Evolutionary conservation across 148 eudicot species (phyloP), one percentile per base, ranked within the genome.

Genomic region (Agrostemma githago): DNA sequence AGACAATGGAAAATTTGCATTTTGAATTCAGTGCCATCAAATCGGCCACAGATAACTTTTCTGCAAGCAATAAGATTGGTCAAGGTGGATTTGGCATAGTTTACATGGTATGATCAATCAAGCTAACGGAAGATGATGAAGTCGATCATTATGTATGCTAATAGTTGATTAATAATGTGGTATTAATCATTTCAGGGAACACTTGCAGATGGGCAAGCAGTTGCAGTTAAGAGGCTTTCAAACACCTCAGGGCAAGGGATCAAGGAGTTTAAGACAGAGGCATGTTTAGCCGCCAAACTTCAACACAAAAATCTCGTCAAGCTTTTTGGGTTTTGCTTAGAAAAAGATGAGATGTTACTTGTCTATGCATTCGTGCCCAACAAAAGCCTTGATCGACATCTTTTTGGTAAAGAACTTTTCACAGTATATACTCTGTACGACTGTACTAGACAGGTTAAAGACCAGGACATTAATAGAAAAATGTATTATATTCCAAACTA

Each of bases 271-370:
- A 80, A 72, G 59, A 69, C 65, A 1, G 83, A 80, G 60, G 83
- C 79, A 3, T 72, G 77, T n/a, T 34, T 81, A 51, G 77, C 66
- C 2, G 83, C 80, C 51, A 81, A 81, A 63, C 74, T 81, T 63
- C 83, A 81, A 70, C 80, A 81, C 42, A 77, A n/a, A 62, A 81
- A 81, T 73, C 80, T 81, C 14, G 78, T 77, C 54, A 81, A 73
- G 53, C 67, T 77, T 4, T 77, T 67, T 4, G 83, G 83, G 3
- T 81, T 81, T 62, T 77, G 80, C 74, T 68, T 77, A 42, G 80
- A 73, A 61, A 68, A 71, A 15, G 61, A 81, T 5, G 80, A 81
- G 70, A 81, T 65, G 74, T n/a, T 81, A 44, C 83, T 81, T n/a
- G 77, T 80, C 5, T 80, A 80, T 15, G 79, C 76, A 59, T 80